Evolutionary conservation across 2,329 filamentous ascomycete species (phyloP), one percentile per base, ranked within the genome.

Genomic region (Acephala macrosclerotiorum): DNA sequence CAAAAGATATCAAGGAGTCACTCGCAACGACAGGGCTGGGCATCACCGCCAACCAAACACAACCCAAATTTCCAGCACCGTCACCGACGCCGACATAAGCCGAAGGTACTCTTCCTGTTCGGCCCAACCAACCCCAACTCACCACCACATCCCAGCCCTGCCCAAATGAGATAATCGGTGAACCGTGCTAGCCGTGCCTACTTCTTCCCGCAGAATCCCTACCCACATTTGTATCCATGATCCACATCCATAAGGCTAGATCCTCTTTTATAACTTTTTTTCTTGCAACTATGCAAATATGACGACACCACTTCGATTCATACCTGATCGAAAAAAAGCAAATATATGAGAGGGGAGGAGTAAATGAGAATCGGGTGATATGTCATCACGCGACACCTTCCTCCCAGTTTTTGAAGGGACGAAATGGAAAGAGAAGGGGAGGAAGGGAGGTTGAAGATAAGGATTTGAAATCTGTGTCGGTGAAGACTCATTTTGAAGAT

Each of bases 1-100:
- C 4, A 49, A 49, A 22, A 49, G 2, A 7, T 3, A 20, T 6
- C 20, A 20, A 6, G n/a, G 2, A 2, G 40, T 6, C 18, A 45
- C n/a, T 49, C n/a, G 9, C 11, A 25, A 33, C 49, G 49, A 53
- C 26, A 26, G 9, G 12, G 49, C 49, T 33, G 49, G 49, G 26
- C 49, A 53, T 53, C 49, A 53, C 49, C 25, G 25, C 49, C 49
- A 16, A 20, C 49, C 22, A 42, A 53, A 11, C 26, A 29, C 49
- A 26, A 26, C 11, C 18, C 20, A 26, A 8, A 7, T 49, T 22
- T 49, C 12, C 7, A 20, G 11, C 9, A 20, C 20, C 20, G n/a
- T 20, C n/a, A 49, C 45, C 20, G 20, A 25, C n/a, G 25, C 20
- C 45, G 45, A 11, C 45, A 26, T 3, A 22, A 49, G 5, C 45